A percentile compares a stretch with the other conserved stretches of the same genome.
Conservation (phyloP, 1,139 yeast genomes). For the Tardiomyces digboiensis region DNA sequence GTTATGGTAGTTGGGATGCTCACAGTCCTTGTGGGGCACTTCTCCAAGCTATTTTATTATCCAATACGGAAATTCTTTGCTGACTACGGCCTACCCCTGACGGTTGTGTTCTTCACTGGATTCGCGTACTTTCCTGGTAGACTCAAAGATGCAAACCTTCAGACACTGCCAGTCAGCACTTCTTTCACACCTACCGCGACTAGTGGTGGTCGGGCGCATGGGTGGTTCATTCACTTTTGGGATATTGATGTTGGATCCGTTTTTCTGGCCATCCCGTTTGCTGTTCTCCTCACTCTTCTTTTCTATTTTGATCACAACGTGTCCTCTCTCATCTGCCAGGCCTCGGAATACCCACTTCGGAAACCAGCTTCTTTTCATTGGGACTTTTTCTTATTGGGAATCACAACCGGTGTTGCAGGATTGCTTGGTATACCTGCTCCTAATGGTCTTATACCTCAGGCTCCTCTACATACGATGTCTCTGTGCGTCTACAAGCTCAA, state of each 20-base stretch:
- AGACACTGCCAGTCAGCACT: constrained; percentile 57
- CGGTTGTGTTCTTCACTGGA: constrained; percentile 86
- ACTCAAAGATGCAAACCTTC: constrained; percentile 42
- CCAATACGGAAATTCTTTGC: constrained; percentile 57
- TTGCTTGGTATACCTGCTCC: constrained; percentile 91
- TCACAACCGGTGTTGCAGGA: constrained; percentile 83
- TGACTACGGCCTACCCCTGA: constrained; percentile 79
- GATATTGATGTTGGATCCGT: constrained; percentile 61
- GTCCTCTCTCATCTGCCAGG: constrained; percentile 86
- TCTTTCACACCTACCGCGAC: constrained; percentile 65
- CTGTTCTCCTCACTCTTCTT: constrained; percentile 67
- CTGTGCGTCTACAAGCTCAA: constrained; percentile 49
- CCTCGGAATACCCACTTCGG: constrained; percentile 64
- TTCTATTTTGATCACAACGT: constrained; percentile 96
- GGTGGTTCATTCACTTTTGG: constrained; percentile 83
- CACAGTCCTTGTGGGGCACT: constrained; percentile 48
- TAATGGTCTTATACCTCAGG: constrained; percentile 94
- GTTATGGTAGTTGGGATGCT: constrained; percentile 71
- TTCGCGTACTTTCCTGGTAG: constrained; percentile 85
- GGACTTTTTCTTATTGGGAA: constrained; percentile 78
- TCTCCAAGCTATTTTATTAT: constrained; percentile 52
- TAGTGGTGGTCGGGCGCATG: constrained; percentile 34
- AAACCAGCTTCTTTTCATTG: constrained; percentile 92
- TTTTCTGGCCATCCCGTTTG: constrained; percentile 89
- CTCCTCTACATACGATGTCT: constrained; percentile 84